Evolutionary conservation across 2,329 filamentous ascomycete genomes (phyloP), one percentile per base, ranked within the genome.

Genomic region (Onygenales sp.): DNA sequence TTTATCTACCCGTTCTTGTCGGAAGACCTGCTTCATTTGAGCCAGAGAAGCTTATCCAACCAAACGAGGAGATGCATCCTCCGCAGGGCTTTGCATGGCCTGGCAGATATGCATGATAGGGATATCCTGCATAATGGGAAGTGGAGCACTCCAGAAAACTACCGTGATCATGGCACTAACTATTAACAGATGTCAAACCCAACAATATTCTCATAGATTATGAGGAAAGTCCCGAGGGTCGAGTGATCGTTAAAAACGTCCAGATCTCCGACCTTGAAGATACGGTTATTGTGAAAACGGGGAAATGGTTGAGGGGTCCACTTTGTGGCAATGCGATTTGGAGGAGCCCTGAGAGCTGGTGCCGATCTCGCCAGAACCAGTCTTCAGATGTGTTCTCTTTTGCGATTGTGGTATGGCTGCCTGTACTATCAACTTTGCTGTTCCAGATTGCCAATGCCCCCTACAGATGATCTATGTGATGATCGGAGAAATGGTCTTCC

Each of bases 331-430:
- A 70, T 59, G 55, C 63, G 6, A 53, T 69, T 2, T 70, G 66
- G 67, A 60, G 66, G 39, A 70, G 66, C 57, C 62, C 66, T 27
- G 68, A 70, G 57, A 63, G 66, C 14, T 66, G 64, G 66, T 63
- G 63, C 7, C 60, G 63, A 8, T 58, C 64, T 17, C 49, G 46
- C 6, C 62, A 66, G 51, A 65, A 68, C 41, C 58, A 59, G n/a
- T 39, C 64, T 3, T 69, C 66, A 1, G 68, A 71, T 53, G 50
- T 69, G 5, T 71, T 66, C 57, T 69, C 67, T 11, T 70, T 70
- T 56, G 64, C 52, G 4, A 58, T 69, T 44, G 58, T 69, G 49
- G 63, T 64, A 62, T 50, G 44, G 50, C 31, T 54, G n/a, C 39
- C 43, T 17, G 41, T 52, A 11, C 42, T 43, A 38, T 35, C 33